phyloP scores from a whole-genome alignment of 1,139 yeast genomes.

The Groenewaldozyma auringiensis region DNA sequence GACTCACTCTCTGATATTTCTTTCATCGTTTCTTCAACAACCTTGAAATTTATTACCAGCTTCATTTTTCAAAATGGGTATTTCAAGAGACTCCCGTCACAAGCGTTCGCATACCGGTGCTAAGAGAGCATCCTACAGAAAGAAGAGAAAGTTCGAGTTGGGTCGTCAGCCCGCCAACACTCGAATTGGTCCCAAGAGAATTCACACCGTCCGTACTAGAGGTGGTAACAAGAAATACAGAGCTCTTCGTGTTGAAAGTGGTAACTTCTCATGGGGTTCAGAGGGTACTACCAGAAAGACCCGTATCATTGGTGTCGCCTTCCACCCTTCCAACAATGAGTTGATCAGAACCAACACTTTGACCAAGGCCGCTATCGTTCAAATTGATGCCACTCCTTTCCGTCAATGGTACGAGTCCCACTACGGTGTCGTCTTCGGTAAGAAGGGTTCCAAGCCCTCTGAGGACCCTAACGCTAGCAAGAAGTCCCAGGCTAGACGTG shows the following conservation, averaged over 20 bases:
- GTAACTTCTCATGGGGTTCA: conserved; percentile 99
- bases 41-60: no score
- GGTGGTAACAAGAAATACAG: conserved; percentile 99
- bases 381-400: conserved; percentile 99
- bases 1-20: no score
- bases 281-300: conserved; percentile 98
- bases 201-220: conserved; percentile 98
- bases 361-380: conserved; percentile 98
- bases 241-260: conserved; percentile 98
- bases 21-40: no score
- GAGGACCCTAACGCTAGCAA: conserved; percentile 47
- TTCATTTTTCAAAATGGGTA: conserved; percentile 76
- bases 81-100: conserved; percentile 99
- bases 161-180: conserved; percentile 99
- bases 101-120: conserved; percentile 99
- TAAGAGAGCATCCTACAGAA: conserved; percentile 99
- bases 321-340: conserved; percentile 99
- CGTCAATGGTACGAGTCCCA: conserved; percentile 99
- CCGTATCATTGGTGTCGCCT: conserved; percentile 95
- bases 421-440: conserved; percentile 92
- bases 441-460: conserved; percentile 46
- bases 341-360: conserved; percentile 99
- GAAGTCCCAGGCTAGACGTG: conserved; percentile 84
- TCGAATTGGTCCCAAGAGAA: conserved; percentile 98
- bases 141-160: conserved; percentile 99